These are phyloP conservation scores for Volutella citrinella DNA, from an alignment of 2,329 filamentous ascomycete genomes.

Conservation along the genomic window DNA sequence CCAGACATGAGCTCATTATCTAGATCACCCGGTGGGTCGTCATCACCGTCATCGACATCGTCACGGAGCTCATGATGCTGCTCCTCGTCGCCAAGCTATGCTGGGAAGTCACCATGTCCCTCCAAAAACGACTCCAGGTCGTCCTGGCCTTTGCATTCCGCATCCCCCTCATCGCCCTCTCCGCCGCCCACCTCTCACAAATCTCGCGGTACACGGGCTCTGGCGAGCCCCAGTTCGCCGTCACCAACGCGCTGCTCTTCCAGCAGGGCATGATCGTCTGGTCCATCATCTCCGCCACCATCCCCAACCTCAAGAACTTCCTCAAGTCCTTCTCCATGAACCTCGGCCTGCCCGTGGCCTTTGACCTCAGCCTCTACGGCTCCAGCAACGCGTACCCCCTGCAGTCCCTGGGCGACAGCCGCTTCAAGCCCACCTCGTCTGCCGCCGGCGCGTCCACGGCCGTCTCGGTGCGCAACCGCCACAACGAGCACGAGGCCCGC, in stretches of 20 bases:
- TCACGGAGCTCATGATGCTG: constrained; percentile 12
- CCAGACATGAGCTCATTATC: background rate
- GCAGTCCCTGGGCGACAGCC: constrained; percentile 12
- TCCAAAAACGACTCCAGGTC: constrained; percentile 14
- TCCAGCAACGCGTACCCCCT: constrained; percentile 11
- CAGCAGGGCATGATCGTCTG: constrained; percentile 18
- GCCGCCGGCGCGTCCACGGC: constrained; percentile 3
- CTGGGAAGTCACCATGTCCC: constrained; percentile 15
- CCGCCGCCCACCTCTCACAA: constrained; percentile 13
- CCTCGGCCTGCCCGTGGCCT: constrained; percentile 17
- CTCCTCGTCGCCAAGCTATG: constrained; percentile 12
- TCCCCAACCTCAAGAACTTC: constrained; percentile 20
- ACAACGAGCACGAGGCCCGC: constrained; percentile 6
- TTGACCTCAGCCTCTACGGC: constrained; percentile 7
- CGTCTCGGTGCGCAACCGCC: constrained; percentile 1
- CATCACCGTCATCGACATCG: constrained; percentile 12
- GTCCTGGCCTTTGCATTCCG: constrained; percentile 18
- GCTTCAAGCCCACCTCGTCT: constrained; percentile 8
- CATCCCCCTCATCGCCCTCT: constrained; percentile 16
- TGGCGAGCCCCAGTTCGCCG: constrained; percentile 14
- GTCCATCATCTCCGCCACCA: constrained; percentile 18
- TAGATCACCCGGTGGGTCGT: constrained; percentile 12
- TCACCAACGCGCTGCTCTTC: constrained; percentile 12
- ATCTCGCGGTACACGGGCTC: constrained; percentile 3
- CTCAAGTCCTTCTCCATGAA: constrained; percentile 19